Evolutionary conservation across 257 asterid species (phyloP).

Genomic region (Nicotiana attenuata): DNA sequence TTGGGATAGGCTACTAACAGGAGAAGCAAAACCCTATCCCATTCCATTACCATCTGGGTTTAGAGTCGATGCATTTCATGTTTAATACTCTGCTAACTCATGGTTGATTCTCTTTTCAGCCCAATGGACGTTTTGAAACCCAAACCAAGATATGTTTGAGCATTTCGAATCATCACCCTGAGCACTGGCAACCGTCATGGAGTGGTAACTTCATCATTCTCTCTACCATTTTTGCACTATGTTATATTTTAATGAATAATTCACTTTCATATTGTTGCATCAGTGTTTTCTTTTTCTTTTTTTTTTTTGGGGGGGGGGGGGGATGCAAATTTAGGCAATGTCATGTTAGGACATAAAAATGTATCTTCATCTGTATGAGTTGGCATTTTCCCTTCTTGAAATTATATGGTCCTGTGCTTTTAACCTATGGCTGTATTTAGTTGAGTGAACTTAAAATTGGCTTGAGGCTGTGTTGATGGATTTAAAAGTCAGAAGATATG

Average conservation of each 20-base stretch:
- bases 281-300: not conserved
- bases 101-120: slow-evolving; percentile 40
- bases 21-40: not conserved
- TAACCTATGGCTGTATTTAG: not conserved
- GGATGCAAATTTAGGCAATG: not conserved
- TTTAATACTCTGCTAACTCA: slow-evolving; percentile 5
- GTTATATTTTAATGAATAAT: not conserved
- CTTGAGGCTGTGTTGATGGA: not conserved
- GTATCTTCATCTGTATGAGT: not conserved
- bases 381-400: not conserved
- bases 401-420: not conserved
- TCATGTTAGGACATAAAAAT: not conserved
- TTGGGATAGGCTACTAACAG: not conserved
- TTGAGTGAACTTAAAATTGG: not conserved
- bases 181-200: slow-evolving; percentile 99
- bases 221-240: not conserved
- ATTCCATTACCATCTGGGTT: not conserved
- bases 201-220: slow-evolving; percentile 46
- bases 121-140: slow-evolving; percentile 92
- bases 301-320: too few species aligned
- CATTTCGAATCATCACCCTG: slow-evolving; percentile 96
- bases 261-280: not conserved
- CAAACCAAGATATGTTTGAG: slow-evolving; percentile 98
- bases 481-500: not conserved
- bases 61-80: slow-evolving; percentile 4